Base-by-base conservation (phyloP, 805 yeast genomes). In the Starmera quercuum region DNA sequence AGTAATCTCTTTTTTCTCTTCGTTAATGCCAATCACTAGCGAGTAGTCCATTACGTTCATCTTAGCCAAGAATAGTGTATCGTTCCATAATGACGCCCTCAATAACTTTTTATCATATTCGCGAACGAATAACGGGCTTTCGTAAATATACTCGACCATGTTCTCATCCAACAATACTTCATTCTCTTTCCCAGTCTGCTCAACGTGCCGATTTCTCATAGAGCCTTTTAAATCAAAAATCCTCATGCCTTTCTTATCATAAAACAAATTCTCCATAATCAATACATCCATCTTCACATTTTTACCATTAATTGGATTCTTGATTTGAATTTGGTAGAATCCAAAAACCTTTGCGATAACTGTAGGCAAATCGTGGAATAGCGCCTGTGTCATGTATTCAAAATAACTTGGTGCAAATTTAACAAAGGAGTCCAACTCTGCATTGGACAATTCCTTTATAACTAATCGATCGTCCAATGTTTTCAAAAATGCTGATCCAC, bases 31-130 rank as follows among this genome's bases (percentile, higher is more conserved):
- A 39, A 92, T 80, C 8, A 92, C 95, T 42, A 92, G 64, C 0
- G 97, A 90, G 52, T 92, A 92, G 56, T 92, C 99, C 99, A 92
- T 92, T 6, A 92, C 97, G 52, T 92, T 95, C 95, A 92, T 85
- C 49, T 94, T 92, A 4, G 95, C 87, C 34, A 92, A 62, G 54
- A 92, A 94, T 12, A 92, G 63, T 0, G 97, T 92, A 49, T 92
- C 99, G 51, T 94, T 92, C 82, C 95, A 92, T 20, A 92, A 60
- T 0, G 96, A 88, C 0, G 96, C 90, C 30, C 95, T 63, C 31
- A 92, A 57, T 25, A 87, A 60, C 46, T 83, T 79, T 53, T 92
- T 92, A 52, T 87, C 90, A 47, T 87, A 88, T 48, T 90, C 97
- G 38, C 90, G 68, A 6, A 92, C 95, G 64, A 86, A 94, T 24